A percentile compares a stretch with the other conserved stretches of the same genome.
Evolutionary conservation across 164 flowering plant species (phyloP).

Genomic region (Santalum album): DNA sequence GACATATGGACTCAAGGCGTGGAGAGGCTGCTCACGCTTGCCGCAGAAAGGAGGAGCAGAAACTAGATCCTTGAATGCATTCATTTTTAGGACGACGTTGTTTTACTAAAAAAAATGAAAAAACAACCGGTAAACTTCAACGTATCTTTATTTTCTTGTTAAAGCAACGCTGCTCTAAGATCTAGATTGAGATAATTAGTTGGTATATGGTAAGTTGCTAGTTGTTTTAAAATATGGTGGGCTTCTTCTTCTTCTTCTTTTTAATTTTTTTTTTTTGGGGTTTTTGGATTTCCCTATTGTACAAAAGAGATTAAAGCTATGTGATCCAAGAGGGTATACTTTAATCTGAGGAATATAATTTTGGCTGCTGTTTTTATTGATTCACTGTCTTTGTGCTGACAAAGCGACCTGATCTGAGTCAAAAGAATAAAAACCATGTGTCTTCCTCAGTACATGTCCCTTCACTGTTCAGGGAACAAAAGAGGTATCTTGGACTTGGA

Average conservation of each 20-base stretch:
- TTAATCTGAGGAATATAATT: constrained; percentile 17
- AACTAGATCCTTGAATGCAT: constrained; percentile 21
- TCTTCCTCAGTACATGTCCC: constrained; percentile 3
- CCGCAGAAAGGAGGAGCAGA: constrained; percentile 48
- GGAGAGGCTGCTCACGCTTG: constrained; percentile 60
- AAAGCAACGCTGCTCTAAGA: too few relatives aligned
- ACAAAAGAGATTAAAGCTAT: constrained; percentile 18
- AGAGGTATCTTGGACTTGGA: constrained; percentile 38
- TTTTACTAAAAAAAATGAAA: too few relatives aligned
- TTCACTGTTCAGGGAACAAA: constrained; percentile 18
- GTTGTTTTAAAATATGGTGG: too few relatives aligned
- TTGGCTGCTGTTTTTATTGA: constrained; percentile 7
- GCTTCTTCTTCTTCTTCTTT: constrained; percentile 2
- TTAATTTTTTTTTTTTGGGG: too few relatives aligned
- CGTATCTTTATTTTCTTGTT: too few relatives aligned
- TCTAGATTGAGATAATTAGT: neutral
- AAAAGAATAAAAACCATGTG: constrained; percentile 31
- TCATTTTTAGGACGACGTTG: neutral
- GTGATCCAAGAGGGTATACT: constrained; percentile 9
- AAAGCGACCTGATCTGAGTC: constrained; percentile 15
- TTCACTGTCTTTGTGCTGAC: constrained; percentile 13
- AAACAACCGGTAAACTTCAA: too few relatives aligned
- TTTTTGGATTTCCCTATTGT: constrained; percentile 2
- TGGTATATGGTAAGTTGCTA: too few relatives aligned
- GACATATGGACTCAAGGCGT: constrained; percentile 94